Base-by-base conservation (phyloP, 2,329 filamentous ascomycete species). In the Fusarium palustre region DNA sequence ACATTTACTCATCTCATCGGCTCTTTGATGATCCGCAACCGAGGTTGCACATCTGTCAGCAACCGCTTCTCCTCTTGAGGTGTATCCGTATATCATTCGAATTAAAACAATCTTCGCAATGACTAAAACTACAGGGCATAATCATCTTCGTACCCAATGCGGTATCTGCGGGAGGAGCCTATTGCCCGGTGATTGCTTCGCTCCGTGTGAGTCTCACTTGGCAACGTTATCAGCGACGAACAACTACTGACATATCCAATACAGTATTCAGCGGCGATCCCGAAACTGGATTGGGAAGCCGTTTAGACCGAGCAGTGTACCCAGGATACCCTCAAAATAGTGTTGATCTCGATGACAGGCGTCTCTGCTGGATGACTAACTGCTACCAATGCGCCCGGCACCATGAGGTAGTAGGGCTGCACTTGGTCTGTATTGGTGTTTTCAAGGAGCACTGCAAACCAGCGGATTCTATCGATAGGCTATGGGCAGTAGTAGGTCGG, bases 21-120 rank as follows among this genome's bases (percentile, higher is more conserved):
- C 30, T 45, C 9, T 41, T 48, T 24, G 31, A 65, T 65, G 24
- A 65, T 65, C 62, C 60, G 60, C 6, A 10, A 34, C 61, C 54
- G 60, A 54, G 46, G 45, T 39, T 16, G 22, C 24, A 16, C n/a
- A 25, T 22, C 20, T 42, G 34, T 28, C 16, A 5, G 16, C 10
- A 41, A 24, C 4, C 13, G 20, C 9, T 48, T 38, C 53, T 53
- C 60, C 62, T 64, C 60, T 38, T 16, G 12, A 16, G 11, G 8
- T 28, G 22, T 24, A 38, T 18, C 7, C 24, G 22, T 24, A 38
- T 18, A 22, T 7, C 13, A 41, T 7, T 18, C 11, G n/a, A 34
- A 8, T 12, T 24, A 20, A 33, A 15, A 65, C 36, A 34, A 38
- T 13, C 16, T 22, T 36, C 1, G 7, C 9, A 4, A 24, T n/a